These are phyloP conservation scores for Centrapalus pauciflorus DNA, from an alignment of 129 eudicot species.

Conservation along the genomic window DNA sequence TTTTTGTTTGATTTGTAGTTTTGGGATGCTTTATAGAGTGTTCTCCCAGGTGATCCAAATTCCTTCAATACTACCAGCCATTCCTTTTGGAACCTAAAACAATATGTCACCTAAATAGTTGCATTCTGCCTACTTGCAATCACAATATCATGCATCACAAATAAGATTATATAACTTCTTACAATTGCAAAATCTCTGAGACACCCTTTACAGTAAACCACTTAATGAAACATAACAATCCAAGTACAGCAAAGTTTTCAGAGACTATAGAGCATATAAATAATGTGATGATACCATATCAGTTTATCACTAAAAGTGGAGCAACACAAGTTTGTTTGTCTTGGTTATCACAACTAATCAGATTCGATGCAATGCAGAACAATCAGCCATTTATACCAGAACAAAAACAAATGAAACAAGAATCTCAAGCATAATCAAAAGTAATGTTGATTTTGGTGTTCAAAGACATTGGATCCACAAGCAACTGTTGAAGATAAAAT, in stretches of 20 bases:
- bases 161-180: not conserved
- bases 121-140: not conserved
- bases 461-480: not conserved
- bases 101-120: not conserved
- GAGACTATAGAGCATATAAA: not conserved
- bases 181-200: not conserved
- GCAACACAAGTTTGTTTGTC: not conserved
- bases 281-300: not conserved
- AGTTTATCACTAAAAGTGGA: not conserved
- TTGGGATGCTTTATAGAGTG: not conserved
- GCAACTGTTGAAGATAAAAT: not conserved
- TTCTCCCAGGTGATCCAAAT: not conserved
- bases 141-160: not conserved
- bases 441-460: not conserved
- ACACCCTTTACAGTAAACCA: slow-evolving; percentile 7
- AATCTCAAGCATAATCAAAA: not conserved
- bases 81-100: not conserved
- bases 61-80: not conserved
- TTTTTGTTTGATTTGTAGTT: not conserved
- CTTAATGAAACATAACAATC: not conserved
- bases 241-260: not conserved
- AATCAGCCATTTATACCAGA: not conserved
- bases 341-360: slow-evolving; percentile 2
- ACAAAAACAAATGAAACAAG: not conserved
- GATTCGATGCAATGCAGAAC: not conserved